Conservation (phyloP, 768 basidiomycete genomes). For the Cyathus striatus region DNA sequence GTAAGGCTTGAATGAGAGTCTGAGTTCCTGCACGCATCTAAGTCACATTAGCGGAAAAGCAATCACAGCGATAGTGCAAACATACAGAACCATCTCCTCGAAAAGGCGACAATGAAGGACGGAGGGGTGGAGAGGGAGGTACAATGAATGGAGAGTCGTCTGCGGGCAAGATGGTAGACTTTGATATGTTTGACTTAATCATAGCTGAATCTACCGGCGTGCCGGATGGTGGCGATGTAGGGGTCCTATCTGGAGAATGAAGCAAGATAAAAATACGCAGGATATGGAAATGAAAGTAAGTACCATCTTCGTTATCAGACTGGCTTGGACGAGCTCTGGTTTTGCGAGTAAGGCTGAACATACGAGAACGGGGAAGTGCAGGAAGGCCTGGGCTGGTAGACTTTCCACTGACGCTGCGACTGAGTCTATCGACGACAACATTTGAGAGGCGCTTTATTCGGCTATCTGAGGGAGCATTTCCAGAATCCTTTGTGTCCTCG, state of each 20-base stretch:
- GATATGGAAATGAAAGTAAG: conserved; percentile 6
- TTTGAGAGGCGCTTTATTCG: conserved; percentile 48
- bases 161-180: conserved; percentile 7
- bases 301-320: conserved; percentile 26
- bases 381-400: conserved; percentile 24
- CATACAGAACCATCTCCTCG: conserved; percentile 70
- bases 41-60: conserved; percentile 2
- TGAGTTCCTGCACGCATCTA: conserved; percentile 88
- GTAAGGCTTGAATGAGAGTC: conserved; percentile 83
- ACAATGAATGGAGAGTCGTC: conserved; percentile 59
- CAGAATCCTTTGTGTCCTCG: conserved; percentile 16
- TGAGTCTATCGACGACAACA: conserved; percentile 57
- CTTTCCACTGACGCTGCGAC: conserved; percentile 47
- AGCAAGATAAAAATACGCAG: too few species aligned
- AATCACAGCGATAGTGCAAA: conserved; percentile 9
- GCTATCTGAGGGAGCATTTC: conserved; percentile 27
- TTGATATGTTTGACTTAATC: conserved; percentile 10
- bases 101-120: conserved; percentile 48
- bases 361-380: conserved; percentile 29
- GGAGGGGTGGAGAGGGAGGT: conserved; percentile 62
- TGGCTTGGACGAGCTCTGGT: conserved; percentile 38
- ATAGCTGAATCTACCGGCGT: conserved; percentile 26
- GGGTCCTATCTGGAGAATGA: too few species aligned
- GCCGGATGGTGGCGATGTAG: conserved; percentile 11
- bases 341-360: conserved; percentile 53